Percentiles rank a stretch among this genome's conserved stretches.
phyloP scores from a whole-genome alignment of 371 early-diverging fungal species.

The Mortierella sp. region DNA sequence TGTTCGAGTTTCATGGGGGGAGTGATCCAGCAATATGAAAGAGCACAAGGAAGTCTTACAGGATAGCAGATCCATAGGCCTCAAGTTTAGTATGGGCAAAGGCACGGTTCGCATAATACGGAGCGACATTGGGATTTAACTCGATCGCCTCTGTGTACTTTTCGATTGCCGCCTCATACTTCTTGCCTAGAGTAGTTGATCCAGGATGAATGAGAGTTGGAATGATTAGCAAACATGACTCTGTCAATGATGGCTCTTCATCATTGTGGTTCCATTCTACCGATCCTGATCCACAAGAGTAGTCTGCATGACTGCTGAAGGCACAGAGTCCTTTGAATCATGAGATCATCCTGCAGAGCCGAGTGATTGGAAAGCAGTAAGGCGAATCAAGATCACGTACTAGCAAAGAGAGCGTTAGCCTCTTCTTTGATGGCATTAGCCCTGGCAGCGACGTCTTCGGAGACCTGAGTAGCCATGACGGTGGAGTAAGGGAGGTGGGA shows the following conservation, averaged over 20 bases:
- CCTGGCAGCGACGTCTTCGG: constrained; percentile 60
- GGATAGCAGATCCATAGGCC: constrained; percentile 90
- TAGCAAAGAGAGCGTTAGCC: constrained; percentile 81
- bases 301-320: too few relatives aligned
- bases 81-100: constrained; percentile 90
- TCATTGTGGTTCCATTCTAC: too few relatives aligned
- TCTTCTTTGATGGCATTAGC: constrained; percentile 78
- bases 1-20: background rate
- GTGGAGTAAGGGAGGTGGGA: background rate
- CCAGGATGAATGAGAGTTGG: background rate
- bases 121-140: constrained; percentile 82
- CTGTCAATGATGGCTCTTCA: background rate
- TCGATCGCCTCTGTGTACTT: constrained; percentile 88
- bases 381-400: constrained; percentile 45
- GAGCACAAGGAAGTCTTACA: constrained; percentile 58
- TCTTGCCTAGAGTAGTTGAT: constrained; percentile 59
- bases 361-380: background rate
- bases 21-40: background rate
- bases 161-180: constrained; percentile 85
- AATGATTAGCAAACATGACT: background rate
- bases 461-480: constrained; percentile 33
- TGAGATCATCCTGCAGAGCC: background rate
- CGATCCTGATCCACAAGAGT: too few relatives aligned
- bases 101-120: constrained; percentile 93
- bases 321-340: background rate